These are phyloP conservation scores for Pueraria montana DNA, from an alignment of 306 rosid species.

Conservation along the genomic window DNA sequence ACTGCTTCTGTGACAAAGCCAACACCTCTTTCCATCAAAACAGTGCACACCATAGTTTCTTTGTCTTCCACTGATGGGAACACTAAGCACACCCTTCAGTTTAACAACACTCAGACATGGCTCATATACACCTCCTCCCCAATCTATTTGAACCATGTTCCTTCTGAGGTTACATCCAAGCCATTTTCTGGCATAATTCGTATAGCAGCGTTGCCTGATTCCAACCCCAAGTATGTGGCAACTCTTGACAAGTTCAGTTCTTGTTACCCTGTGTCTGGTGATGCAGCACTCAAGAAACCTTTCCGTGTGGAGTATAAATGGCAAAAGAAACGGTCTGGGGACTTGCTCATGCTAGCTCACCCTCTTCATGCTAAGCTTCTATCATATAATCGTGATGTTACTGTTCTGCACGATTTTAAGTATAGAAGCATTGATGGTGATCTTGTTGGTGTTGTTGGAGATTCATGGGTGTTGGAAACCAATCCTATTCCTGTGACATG, in stretches of 20 bases:
- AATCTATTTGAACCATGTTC: constrained; percentile 47
- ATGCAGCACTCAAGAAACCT: constrained; percentile 57
- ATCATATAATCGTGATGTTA: constrained; percentile 32
- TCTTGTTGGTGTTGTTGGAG: constrained; percentile 90
- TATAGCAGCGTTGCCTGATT: constrained; percentile 63
- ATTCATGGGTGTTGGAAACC: constrained; percentile 72
- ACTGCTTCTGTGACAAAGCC: constrained; percentile 54
- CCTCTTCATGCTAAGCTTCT: constrained; percentile 46
- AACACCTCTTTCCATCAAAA: constrained; percentile 53
- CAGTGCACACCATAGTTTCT: constrained; percentile 49
- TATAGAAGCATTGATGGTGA: constrained; percentile 86
- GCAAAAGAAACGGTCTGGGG: constrained; percentile 35
- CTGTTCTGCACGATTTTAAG: constrained; percentile 74
- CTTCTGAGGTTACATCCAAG: constrained; percentile 52
- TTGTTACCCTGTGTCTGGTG: constrained; percentile 79
- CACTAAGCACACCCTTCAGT: constrained; percentile 64
- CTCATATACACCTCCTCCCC: constrained; percentile 69
- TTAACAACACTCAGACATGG: constrained; percentile 82
- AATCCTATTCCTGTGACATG: constrained; percentile 75
- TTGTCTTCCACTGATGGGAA: constrained; percentile 47
- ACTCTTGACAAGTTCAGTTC: constrained; percentile 65
- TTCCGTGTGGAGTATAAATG: constrained; percentile 41
- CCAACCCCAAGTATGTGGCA: constrained; percentile 43
- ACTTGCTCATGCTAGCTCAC: constrained; percentile 43
- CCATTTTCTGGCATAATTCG: constrained; percentile 70